phyloP scores from a whole-genome alignment of 2,329 filamentous ascomycete genomes.

The Sporothrix mexicana region DNA sequence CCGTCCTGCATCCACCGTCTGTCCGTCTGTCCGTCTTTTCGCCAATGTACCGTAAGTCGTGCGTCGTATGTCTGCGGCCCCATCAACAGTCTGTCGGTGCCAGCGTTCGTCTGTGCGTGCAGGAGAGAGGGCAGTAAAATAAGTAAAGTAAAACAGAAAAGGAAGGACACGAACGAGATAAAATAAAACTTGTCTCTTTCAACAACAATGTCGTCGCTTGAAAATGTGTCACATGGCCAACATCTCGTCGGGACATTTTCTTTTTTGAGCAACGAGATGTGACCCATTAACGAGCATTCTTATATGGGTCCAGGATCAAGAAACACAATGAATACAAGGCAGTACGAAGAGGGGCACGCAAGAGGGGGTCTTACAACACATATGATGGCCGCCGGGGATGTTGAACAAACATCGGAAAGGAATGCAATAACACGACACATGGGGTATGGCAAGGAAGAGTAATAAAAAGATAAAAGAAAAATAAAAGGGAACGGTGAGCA shows the following conservation, averaged over 20 bases:
- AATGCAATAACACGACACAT: constrained; percentile 9
- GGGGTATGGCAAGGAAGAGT: constrained; percentile 1
- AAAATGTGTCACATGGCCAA: not conserved
- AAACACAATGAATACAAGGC: not conserved
- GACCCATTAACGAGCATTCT: not conserved
- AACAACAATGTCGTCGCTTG: not conserved
- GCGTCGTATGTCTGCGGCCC: not conserved
- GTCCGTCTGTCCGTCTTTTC: not conserved
- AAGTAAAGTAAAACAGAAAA: not conserved
- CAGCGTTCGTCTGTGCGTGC: too few species aligned
- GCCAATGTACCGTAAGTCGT: not conserved
- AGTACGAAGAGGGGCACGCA: not conserved
- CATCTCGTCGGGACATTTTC: not conserved
- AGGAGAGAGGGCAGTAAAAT: too few species aligned
- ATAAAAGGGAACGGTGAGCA: too few species aligned
- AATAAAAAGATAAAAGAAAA: too few species aligned
- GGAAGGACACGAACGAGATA: not conserved
- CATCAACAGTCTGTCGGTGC: too few species aligned
- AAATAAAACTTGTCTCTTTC: too few species aligned
- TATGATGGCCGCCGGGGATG: not conserved
- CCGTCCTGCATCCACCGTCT: not conserved
- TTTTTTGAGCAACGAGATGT: constrained; percentile 5
- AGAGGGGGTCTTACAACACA: not conserved
- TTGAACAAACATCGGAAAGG: not conserved
- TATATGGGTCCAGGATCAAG: not conserved